Conservation (phyloP, 2,329 filamentous ascomycete genomes). For the Thielaviopsis punctulata region DNA sequence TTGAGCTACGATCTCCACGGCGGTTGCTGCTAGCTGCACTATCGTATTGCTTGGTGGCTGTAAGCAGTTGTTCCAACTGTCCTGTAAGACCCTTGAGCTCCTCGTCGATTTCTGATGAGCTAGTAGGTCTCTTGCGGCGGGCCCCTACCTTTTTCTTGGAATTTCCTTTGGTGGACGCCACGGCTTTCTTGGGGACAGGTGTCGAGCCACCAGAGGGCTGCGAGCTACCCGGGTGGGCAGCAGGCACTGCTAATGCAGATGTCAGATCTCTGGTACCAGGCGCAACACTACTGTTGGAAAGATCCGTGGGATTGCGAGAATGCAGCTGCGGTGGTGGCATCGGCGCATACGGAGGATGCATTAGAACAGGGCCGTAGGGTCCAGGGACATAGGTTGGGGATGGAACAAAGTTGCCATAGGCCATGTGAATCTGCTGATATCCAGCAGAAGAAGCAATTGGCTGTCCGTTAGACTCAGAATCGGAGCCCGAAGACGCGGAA, state of each 20-base stretch:
- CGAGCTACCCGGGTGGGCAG: neutral
- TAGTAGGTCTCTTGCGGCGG: neutral
- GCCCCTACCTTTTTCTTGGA: constrained; percentile 5
- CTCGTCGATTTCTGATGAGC: neutral
- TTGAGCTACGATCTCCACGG: neutral
- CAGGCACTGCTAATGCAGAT: neutral
- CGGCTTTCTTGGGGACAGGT: neutral
- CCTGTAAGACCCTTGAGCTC: neutral
- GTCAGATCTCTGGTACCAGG: neutral
- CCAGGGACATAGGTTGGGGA: neutral
- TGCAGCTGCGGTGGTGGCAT: neutral
- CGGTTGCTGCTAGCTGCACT: neutral
- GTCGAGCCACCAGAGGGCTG: constrained; percentile 8
- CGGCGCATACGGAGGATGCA: neutral
- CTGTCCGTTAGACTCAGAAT: neutral
- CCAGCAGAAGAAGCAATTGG: neutral
- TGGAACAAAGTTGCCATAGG: neutral
- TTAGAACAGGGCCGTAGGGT: neutral
- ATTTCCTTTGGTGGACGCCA: neutral
- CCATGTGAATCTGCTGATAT: neutral
- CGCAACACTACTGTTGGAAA: neutral
- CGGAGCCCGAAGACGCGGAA: constrained; percentile 4
- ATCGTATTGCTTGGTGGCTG: constrained; percentile 7
- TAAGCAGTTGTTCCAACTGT: constrained; percentile 5
- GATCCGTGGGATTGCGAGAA: neutral